These are phyloP conservation scores for Hyphopichia khmerensis DNA, from an alignment of 1,139 yeast genomes.

Conservation along the genomic window DNA sequence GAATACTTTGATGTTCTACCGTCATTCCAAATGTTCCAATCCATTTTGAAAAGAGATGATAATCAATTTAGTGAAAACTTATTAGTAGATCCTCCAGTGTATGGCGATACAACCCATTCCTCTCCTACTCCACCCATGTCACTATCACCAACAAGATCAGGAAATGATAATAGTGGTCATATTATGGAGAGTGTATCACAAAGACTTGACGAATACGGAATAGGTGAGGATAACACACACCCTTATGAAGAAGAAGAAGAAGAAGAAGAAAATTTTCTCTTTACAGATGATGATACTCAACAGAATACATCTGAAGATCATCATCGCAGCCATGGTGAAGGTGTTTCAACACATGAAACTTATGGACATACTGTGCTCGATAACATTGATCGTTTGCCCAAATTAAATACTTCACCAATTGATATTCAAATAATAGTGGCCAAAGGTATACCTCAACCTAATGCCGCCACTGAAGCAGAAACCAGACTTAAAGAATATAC, in stretches of 20 bases:
- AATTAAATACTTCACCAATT: slow-evolving; percentile 35
- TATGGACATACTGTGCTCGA: slow-evolving; percentile 47
- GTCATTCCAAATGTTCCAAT: slow-evolving; percentile 63
- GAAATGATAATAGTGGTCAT: slow-evolving; percentile 6
- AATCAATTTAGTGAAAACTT: slow-evolving; percentile 41
- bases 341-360: slow-evolving; percentile 18
- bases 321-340: neutral
- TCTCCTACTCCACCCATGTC: slow-evolving; percentile 25
- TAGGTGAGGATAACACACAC: slow-evolving; percentile 9
- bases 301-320: slow-evolving; percentile 13
- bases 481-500: slow-evolving; percentile 46
- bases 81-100: slow-evolving; percentile 37
- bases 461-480: slow-evolving; percentile 34
- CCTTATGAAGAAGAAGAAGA: slow-evolving; percentile 14
- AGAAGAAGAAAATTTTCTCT: slow-evolving; percentile 20
- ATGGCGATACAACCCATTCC: slow-evolving; percentile 34
- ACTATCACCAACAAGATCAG: slow-evolving; percentile 13
- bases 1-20: slow-evolving; percentile 58
- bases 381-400: slow-evolving; percentile 42
- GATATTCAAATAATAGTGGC: slow-evolving; percentile 46
- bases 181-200: slow-evolving; percentile 16
- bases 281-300: slow-evolving; percentile 16
- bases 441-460: slow-evolving; percentile 39
- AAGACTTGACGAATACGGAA: slow-evolving; percentile 15
- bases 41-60: slow-evolving; percentile 50